Evolutionary conservation across 129 eudicot genomes (phyloP), one percentile per base, ranked within the genome.

Genomic region (Rutidosis leptorrhynchoides): DNA sequence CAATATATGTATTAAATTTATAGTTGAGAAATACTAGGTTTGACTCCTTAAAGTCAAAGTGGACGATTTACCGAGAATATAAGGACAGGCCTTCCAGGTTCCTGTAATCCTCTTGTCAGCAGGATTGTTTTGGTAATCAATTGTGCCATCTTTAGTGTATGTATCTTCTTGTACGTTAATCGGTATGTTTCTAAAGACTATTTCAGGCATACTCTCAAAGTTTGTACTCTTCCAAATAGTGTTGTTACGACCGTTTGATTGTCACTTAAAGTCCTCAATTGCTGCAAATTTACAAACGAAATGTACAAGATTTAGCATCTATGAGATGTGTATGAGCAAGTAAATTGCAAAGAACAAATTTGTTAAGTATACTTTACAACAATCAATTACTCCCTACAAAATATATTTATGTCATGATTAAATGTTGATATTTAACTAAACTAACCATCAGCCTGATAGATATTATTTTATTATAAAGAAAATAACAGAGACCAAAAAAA

Each of bases 21-120:
- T 30, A 35, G n/a, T n/a, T 20, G n/a, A 52, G 3, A 58, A 37
- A 45, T 67, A 48, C 61, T 21, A 33, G 60, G 56, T 67, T 67
- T 74, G 74, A 67, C 74, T 58, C 23, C 53, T 1, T 21, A 55
- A 43, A 70, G 72, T 63, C 68, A 55, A 77, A 71, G 30, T 58
- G 33, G 23, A 35, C 8, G 23, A 74, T 43, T 45, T 78, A 84
- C 89, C 89, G 33, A 84, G 85, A 65, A 84, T 84, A 58, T 55
- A 84, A 68, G 89, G 89, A 72, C 89, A 84, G 37, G 89, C 89
- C 55, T 69, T 84, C 89, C 89, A 84, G 23, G 80, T 80, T 78
- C 89, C 89, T 5, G 89, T 84, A 20, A 40, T 67, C 37, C 67
- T 73, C 58, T 67, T 77, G 62, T 73, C 48, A 58, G 84, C 85